Percentiles rank a stretch among this genome's conserved stretches.
These are phyloP conservation scores for Anacardium occidentale DNA, from an alignment of 345 rosid genomes.

Conservation along the genomic window DNA sequence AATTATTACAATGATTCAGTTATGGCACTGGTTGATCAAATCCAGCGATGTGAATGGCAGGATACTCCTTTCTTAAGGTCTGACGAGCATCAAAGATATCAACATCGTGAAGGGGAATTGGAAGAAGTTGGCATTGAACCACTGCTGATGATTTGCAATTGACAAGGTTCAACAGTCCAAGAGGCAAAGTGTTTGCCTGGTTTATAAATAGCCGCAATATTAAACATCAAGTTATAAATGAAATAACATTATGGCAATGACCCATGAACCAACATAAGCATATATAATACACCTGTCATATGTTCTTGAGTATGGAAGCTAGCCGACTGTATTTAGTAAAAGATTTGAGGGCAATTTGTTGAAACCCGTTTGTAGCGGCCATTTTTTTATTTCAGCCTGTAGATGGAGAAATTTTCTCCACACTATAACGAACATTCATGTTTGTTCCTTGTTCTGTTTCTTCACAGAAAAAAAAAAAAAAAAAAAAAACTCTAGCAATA, in stretches of 20 bases:
- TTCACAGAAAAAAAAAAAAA: too few relatives aligned
- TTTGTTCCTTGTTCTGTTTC: constrained; percentile 19
- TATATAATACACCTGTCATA: background rate
- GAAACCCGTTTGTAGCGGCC: constrained; percentile 19
- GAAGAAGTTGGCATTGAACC: constrained; percentile 54
- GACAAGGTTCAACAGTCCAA: constrained; percentile 54
- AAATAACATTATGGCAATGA: too few relatives aligned
- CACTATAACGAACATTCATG: constrained; percentile 12
- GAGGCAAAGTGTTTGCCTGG: constrained; percentile 69
- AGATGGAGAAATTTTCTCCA: constrained; percentile 26
- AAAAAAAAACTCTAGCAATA: too few relatives aligned
- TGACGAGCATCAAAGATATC: constrained; percentile 58
- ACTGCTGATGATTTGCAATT: constrained; percentile 73
- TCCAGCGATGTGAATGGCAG: constrained; percentile 76
- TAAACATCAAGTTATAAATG: too few relatives aligned
- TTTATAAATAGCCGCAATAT: too few relatives aligned
- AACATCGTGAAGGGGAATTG: constrained; percentile 57
- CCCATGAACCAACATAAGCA: background rate
- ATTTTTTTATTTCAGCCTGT: constrained; percentile 22
- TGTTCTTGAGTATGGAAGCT: background rate
- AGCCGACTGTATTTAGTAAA: constrained; percentile 13
- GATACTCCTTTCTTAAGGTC: constrained; percentile 56
- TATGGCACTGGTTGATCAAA: constrained; percentile 90
- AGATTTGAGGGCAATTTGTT: constrained; percentile 1
- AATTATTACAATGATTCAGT: constrained; percentile 33